These are phyloP conservation scores for Exidia glandulosa DNA, from an alignment of 768 basidiomycete genomes.

Conservation along the genomic window DNA sequence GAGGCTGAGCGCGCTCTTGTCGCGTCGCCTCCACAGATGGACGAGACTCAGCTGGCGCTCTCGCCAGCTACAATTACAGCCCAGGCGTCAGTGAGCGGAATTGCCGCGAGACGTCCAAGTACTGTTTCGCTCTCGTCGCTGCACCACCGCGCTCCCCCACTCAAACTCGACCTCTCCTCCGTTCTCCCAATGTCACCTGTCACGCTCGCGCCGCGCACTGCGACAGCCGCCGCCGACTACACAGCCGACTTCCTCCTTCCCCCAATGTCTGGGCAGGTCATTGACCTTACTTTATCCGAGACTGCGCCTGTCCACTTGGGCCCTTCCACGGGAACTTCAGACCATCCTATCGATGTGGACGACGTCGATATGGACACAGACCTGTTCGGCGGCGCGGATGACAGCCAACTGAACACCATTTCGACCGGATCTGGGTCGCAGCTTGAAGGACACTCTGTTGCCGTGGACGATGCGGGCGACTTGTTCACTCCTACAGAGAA, in stretches of 20 bases:
- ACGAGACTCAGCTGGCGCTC: conserved; percentile 12
- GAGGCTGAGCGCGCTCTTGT: conserved; percentile 29
- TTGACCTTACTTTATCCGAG: conserved; percentile 1
- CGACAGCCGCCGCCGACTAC: conserved; percentile 33
- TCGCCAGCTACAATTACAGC: conserved; percentile 16
- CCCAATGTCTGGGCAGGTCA: neutral
- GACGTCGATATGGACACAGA: conserved; percentile 33
- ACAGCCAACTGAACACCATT: conserved; percentile 50
- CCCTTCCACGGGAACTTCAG: conserved; percentile 26
- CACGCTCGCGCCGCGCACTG: conserved; percentile 71
- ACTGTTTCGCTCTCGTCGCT: conserved; percentile 74
- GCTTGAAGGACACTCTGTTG: conserved; percentile 31
- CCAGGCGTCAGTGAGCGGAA: conserved; percentile 20
- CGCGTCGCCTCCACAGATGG: conserved; percentile 16
- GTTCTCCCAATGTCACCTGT: conserved; percentile 67
- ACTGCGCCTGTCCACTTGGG: conserved; percentile 11
- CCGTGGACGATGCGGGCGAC: neutral
- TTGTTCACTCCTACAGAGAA: neutral
- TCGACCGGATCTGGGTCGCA: conserved; percentile 67
- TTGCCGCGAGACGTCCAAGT: conserved; percentile 46
- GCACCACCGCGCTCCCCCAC: conserved; percentile 56
- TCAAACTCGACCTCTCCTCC: conserved; percentile 74
- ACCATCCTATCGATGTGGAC: conserved; percentile 43
- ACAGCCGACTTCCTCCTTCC: neutral
- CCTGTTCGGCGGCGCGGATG: conserved; percentile 48